Percentiles rank a stretch among this genome's conserved stretches.
These are phyloP conservation scores for Botryotinia convoluta DNA, from an alignment of 2,329 filamentous ascomycete genomes.

Conservation along the genomic window DNA sequence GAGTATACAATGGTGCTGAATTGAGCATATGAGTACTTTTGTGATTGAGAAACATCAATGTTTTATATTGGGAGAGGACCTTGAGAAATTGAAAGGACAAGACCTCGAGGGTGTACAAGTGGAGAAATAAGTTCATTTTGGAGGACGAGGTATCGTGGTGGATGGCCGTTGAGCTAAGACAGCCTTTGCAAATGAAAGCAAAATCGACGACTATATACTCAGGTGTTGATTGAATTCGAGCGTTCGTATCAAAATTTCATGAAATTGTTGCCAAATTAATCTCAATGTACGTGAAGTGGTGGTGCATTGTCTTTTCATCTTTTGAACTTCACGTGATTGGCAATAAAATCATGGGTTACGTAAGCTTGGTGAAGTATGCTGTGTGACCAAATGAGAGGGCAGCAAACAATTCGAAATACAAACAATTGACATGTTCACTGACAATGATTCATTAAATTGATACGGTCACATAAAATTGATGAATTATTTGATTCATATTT, in stretches of 20 bases:
- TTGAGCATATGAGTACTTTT: background rate
- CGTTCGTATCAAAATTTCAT: background rate
- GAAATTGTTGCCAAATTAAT: background rate
- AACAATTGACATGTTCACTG: background rate
- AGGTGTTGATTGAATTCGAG: background rate
- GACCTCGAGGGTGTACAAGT: background rate
- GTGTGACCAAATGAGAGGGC: background rate
- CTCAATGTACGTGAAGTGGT: background rate
- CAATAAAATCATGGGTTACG: background rate
- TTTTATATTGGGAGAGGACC: background rate
- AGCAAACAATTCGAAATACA: background rate
- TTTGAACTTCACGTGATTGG: background rate
- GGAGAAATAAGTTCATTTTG: background rate
- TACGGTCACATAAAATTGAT: background rate
- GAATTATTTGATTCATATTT: background rate
- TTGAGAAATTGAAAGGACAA: background rate
- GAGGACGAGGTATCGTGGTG: background rate
- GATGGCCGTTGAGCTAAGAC: background rate
- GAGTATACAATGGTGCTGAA: too few relatives aligned
- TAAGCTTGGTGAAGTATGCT: background rate
- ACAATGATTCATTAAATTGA: background rate
- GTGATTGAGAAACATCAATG: background rate
- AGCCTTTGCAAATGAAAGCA: background rate
- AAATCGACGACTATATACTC: background rate
- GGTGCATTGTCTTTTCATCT: background rate